These are phyloP conservation scores for Phyllosticta citriasiana DNA, from an alignment of 2,329 filamentous ascomycete genomes.

Conservation along the genomic window DNA sequence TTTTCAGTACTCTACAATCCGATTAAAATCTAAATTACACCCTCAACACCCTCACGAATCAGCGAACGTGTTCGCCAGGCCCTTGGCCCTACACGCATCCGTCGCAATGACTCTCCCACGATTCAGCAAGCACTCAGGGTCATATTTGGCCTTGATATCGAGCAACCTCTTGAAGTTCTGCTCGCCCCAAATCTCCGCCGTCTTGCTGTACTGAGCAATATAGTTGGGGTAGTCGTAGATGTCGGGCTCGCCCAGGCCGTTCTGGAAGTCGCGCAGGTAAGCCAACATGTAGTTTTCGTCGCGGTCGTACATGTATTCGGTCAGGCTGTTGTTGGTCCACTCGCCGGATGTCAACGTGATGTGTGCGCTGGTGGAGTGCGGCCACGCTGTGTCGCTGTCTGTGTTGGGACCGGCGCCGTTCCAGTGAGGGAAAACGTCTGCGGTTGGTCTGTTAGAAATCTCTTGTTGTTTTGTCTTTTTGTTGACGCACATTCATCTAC, in stretches of 20 bases:
- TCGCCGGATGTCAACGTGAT: conserved; percentile 7
- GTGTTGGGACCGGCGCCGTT: conserved; percentile 1
- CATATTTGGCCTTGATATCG: conserved; percentile 6
- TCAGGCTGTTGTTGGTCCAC: conserved; percentile 5
- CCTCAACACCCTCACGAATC: background rate
- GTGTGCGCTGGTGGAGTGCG: conserved; percentile 5
- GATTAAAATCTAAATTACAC: background rate
- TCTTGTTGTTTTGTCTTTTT: background rate
- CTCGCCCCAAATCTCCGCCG: conserved; percentile 1
- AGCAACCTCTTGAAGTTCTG: conserved; percentile 3
- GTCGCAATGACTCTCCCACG: conserved; percentile 1
- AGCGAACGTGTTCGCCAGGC: background rate
- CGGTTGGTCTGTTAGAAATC: background rate
- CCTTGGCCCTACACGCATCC: conserved; percentile 1
- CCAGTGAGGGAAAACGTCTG: conserved; percentile 5
- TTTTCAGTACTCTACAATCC: background rate
- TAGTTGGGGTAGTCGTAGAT: conserved; percentile 9
- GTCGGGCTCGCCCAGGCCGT: background rate
- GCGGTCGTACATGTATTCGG: conserved; percentile 2
- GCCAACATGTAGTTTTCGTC: conserved; percentile 3
- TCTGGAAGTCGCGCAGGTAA: conserved; percentile 4
- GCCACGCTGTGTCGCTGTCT: conserved; percentile 1
- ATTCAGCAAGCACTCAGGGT: conserved; percentile 3
- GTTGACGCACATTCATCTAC: conserved; percentile 3
- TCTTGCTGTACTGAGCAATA: conserved; percentile 5